A percentile compares a stretch with the other conserved stretches of the same genome.
phyloP scores from a whole-genome alignment of 352 stramenopile genomes.

The Globisporangium viniferum region DNA sequence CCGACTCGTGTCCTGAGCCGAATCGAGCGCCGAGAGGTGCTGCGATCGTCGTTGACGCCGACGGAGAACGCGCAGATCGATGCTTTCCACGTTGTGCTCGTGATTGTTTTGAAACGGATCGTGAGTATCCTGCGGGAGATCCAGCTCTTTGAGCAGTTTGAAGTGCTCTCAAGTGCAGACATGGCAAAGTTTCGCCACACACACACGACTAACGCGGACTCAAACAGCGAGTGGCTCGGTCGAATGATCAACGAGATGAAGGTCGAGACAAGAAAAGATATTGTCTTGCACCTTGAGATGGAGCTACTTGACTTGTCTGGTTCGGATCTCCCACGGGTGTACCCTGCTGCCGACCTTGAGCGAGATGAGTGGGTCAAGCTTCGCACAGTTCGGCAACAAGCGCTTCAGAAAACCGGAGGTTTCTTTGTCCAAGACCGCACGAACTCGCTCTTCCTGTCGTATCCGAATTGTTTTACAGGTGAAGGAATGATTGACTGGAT shows the following conservation, averaged over 20 bases:
- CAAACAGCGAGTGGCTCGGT: slow-evolving; percentile 49
- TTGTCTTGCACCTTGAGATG: slow-evolving; percentile 60
- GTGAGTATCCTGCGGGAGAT: slow-evolving; percentile 55
- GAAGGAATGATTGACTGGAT: slow-evolving; percentile 70
- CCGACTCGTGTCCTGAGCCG: slow-evolving; percentile 25
- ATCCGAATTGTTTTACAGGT: slow-evolving; percentile 53
- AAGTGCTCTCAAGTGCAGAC: slow-evolving; percentile 39
- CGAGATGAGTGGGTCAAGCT: slow-evolving; percentile 55
- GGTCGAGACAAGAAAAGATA: slow-evolving; percentile 47
- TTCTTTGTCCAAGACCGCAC: slow-evolving; percentile 61
- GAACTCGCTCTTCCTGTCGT: slow-evolving; percentile 27
- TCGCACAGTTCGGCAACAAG: slow-evolving; percentile 37
- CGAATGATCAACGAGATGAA: slow-evolving; percentile 54
- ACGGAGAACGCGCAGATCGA: slow-evolving; percentile 64
- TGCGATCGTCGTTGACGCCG: slow-evolving; percentile 50
- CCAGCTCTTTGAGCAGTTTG: slow-evolving; percentile 56
- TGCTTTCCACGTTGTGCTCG: slow-evolving; percentile 47
- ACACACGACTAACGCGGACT: slow-evolving; percentile 46
- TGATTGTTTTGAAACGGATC: slow-evolving; percentile 51
- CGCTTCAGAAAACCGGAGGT: slow-evolving; percentile 34
- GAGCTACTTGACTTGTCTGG: slow-evolving; percentile 54
- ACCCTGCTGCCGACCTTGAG: slow-evolving; percentile 14
- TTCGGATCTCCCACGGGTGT: slow-evolving; percentile 19
- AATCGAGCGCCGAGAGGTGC: slow-evolving; percentile 40
- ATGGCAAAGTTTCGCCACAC: slow-evolving; percentile 49